Base-by-base conservation (phyloP, 331 rosid genomes). In the Dryas integrifolia region DNA sequence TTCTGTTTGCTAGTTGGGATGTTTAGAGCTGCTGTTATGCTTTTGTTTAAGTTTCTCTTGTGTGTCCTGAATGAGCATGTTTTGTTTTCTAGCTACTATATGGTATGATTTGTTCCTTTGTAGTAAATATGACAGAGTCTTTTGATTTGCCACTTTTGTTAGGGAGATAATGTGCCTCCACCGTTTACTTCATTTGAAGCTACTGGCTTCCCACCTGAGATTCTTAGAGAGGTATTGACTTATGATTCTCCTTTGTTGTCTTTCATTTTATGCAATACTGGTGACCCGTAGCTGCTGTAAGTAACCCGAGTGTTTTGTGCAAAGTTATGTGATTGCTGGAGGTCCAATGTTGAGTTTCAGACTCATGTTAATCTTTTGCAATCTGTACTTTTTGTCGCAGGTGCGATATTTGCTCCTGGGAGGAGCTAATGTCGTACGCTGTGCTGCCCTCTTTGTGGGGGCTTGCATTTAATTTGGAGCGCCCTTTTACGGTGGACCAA, bases 381-480 rank as follows among this genome's bases (percentile, higher is more conserved):
- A 85, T 90, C 83, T 89, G 85, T 86, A 92, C 86, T 84, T 91
- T 84, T 91, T 87, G 96, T 90, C 96, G 92, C 92, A 95, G 99
- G 97, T 95, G 99, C 98, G 99, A 95, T 95, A 91, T 95, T 95
- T 81, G 99, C 98, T 95, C 99, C 99, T 82, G 86, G 88, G 91
- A 81, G 99, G 99, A 92, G 99, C 99, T 88, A 92, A 95, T 95
- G 99, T 95, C 99, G 99, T 95, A 95, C 98, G 88, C 83, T 95
- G 93, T 90, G 93, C 96, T 86, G 96, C 98, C 99, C 98, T 88
- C 83, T 76, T 84, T 84, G 77, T 85, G 89, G 76, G 96, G 98
- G 96, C 90, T 85, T 84, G 90, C 92, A 79, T 85, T 88, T 95
- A 77, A 75, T 89, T 95, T 87, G 98, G 96, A 92, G 99, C 82